Percentiles rank a stretch among this genome's conserved stretches.
Evolutionary conservation across 2,329 filamentous ascomycete species (phyloP).

Genomic region (Sclerotinia minor): DNA sequence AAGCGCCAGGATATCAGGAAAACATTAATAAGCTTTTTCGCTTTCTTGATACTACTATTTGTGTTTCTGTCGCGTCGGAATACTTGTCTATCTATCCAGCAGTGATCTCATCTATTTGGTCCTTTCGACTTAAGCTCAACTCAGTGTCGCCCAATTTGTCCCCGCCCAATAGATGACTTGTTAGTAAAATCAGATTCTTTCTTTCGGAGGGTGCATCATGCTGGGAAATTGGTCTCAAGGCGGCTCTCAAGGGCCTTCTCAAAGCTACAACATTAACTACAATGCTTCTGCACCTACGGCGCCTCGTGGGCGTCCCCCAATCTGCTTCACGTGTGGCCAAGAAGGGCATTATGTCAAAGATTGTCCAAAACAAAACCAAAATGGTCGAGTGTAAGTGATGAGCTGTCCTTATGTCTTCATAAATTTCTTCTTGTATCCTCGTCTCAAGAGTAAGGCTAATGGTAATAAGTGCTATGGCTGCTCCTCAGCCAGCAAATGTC

Average conservation of each 20-base stretch:
- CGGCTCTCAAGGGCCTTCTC: conserved; percentile 27
- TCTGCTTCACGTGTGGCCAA: conserved; percentile 57
- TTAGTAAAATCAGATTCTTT: conserved; percentile 20
- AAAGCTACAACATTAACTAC: conserved; percentile 27
- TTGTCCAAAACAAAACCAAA: conserved; percentile 53
- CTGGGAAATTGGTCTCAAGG: conserved; percentile 35
- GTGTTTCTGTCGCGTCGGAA: conserved; percentile 21
- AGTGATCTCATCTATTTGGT: background rate
- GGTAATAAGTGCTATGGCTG: conserved; percentile 24
- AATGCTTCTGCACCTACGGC: conserved; percentile 12
- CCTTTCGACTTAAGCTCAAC: conserved; percentile 6
- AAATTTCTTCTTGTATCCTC: conserved; percentile 14
- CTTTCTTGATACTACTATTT: background rate
- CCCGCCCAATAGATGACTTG: conserved; percentile 28
- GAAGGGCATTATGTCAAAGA: conserved; percentile 54
- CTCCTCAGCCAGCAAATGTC: conserved; percentile 10
- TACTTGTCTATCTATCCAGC: conserved; percentile 1
- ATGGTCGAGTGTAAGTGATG: conserved; percentile 52
- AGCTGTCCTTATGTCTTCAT: conserved; percentile 8
- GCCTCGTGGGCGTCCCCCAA: conserved; percentile 37
- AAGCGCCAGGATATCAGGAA: conserved; percentile 7
- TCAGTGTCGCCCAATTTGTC: background rate
- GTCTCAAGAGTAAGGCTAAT: conserved; percentile 18
- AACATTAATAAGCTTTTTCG: background rate
- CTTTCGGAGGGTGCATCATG: conserved; percentile 30